Conservation (phyloP, 176 grass and related monocot species). For the Thalia dealbata region DNA sequence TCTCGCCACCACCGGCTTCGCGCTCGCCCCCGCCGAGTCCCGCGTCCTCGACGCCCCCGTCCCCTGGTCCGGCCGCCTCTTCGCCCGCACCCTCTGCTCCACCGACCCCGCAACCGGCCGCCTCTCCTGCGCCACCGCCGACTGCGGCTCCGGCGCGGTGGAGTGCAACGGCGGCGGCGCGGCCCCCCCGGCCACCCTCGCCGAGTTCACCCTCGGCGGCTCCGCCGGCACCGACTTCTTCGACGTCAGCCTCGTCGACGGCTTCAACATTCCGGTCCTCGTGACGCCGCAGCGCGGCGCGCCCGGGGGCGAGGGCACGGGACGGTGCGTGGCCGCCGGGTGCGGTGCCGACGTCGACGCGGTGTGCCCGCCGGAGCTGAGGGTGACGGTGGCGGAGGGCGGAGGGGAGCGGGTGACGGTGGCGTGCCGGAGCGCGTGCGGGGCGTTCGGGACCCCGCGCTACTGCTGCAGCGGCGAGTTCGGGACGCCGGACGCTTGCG, state of each 20-base stretch:
- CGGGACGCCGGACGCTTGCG: slow-evolving; percentile 33
- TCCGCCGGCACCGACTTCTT: slow-evolving; percentile 60
- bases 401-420: slow-evolving; percentile 12
- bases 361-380: slow-evolving; percentile 40
- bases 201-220: slow-evolving; percentile 56
- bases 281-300: slow-evolving; percentile 15
- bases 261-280: slow-evolving; percentile 37
- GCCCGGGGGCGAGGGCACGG: neutral
- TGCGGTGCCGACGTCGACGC: slow-evolving; percentile 50
- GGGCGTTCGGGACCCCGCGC: slow-evolving; percentile 35
- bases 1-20: slow-evolving; percentile 47
- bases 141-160: slow-evolving; percentile 51
- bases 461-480: slow-evolving; percentile 65
- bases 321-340: slow-evolving; percentile 39
- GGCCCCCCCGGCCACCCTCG: slow-evolving; percentile 36
- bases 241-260: slow-evolving; percentile 95
- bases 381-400: slow-evolving; percentile 16
- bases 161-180: slow-evolving; percentile 49
- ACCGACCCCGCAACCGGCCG: slow-evolving; percentile 10
- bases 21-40: slow-evolving; percentile 42
- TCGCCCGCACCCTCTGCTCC: slow-evolving; percentile 52
- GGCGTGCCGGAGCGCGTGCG: slow-evolving; percentile 50
- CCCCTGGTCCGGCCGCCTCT: slow-evolving; percentile 58
- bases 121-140: slow-evolving; percentile 42
- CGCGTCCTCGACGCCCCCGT: slow-evolving; percentile 29